Base-by-base conservation (phyloP, 208 protist species). In the Histomonas meleagridis region DNA sequence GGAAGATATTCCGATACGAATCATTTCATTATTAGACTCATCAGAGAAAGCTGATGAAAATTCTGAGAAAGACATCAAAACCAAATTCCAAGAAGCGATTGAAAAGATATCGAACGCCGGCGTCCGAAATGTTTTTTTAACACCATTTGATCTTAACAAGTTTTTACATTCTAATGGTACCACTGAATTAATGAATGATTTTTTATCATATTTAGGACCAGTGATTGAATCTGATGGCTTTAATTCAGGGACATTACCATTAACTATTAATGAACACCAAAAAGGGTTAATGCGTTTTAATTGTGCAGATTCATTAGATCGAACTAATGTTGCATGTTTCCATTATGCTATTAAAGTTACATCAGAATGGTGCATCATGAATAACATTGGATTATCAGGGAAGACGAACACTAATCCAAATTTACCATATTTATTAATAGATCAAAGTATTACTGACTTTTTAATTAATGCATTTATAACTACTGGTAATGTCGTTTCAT, bases 241-340 rank as follows among this genome's bases (percentile, higher is more conserved):
- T 5, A 86, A 32, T 7, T 0, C 2, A 1, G 76, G 76, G 0
- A 65, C 23, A n/a, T n/a, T 65, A n/a, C 60, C 60, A 65, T n/a
- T 5, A 10, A 65, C 60, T 65, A n/a, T 65, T n/a, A 28, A 12
- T 3, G 3, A 65, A 26, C 40, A 86, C 23, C 40, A 46, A 12
- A 51, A 86, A 46, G 28, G 21, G 0, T 28, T 86, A 0, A 51
- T 86, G 21, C 0, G 76, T 1, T 86, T 86, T 28, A 86, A 86
- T 16, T 86, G 76, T 16, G 76, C 76, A 3, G 76, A 86, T 55
- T 55, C 46, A 5, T 28, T 86, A 2, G 76, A 86, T 55, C 40
- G 76, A 28, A 86, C 76, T 38, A 86, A 86, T 57, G 26, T 86
- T 28, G 76, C 76, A 51, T 57, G 46, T 35, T 86, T 86, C 18